These are phyloP conservation scores for Volvox carteri DNA, from an alignment of 163 green algal genomes.

Conservation along the genomic window DNA sequence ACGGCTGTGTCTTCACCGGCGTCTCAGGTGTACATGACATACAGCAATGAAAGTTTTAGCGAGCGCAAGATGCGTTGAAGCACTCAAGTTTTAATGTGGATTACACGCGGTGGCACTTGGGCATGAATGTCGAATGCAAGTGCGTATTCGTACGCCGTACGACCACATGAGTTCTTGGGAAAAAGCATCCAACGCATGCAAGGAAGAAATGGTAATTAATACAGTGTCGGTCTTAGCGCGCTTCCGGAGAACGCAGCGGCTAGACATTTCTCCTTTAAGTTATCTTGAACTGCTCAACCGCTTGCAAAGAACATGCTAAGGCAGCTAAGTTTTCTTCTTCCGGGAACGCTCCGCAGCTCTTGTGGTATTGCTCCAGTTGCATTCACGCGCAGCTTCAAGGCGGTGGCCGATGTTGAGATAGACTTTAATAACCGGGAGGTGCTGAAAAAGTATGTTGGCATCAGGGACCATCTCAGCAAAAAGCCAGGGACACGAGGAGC, in stretches of 20 bases:
- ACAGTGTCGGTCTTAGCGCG: too few relatives aligned
- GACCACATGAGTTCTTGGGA: too few relatives aligned
- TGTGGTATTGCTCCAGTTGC: background rate
- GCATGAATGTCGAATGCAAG: too few relatives aligned
- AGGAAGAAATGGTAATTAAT: too few relatives aligned
- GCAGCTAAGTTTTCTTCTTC: background rate
- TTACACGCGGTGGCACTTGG: too few relatives aligned
- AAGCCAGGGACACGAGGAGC: slow-evolving; percentile 60
- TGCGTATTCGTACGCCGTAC: too few relatives aligned
- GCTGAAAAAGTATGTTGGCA: slow-evolving; percentile 77
- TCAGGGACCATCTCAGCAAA: slow-evolving; percentile 68
- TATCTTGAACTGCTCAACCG: background rate
- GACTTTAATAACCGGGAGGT: slow-evolving; percentile 68
- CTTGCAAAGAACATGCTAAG: slow-evolving; percentile 14
- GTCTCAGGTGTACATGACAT: too few relatives aligned
- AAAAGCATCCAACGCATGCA: too few relatives aligned
- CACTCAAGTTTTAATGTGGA: too few relatives aligned
- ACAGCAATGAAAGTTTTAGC: too few relatives aligned
- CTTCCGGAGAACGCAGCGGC: background rate
- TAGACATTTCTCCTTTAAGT: background rate
- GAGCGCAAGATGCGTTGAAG: too few relatives aligned
- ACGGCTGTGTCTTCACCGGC: too few relatives aligned
- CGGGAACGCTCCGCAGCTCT: background rate
- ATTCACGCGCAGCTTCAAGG: slow-evolving; percentile 48
- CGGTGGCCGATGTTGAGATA: slow-evolving; percentile 71